Evolutionary conservation across 2,329 filamentous ascomycete genomes (phyloP), one percentile per base, ranked within the genome.

Genomic region (Colletotrichum falcatum): DNA sequence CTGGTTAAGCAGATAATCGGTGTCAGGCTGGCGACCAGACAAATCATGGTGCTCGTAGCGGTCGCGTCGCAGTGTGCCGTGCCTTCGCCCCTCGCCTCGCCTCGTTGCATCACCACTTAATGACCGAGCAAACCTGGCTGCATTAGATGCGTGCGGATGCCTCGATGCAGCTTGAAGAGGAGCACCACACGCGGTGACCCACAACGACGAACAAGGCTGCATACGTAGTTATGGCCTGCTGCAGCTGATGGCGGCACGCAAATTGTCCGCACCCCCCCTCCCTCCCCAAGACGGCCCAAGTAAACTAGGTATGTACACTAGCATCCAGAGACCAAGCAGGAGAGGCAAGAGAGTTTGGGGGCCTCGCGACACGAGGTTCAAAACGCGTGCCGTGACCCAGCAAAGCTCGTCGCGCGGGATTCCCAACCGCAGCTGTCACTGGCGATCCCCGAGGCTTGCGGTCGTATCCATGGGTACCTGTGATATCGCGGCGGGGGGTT

Each of bases 151-250:
- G 46, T 54, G 56, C 53, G 33, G 53, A 54, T 44, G 62, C 55
- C n/a, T 56, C 63, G 26, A 59, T 70, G 67, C 56, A 58, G 28
- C 60, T 48, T 39, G 60, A 44, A 49, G 54, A 62, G 63, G 54
- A 62, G 63, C 58, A 62, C 56, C 64, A 67, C 44, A 62, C 51
- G 58, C 37, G 39, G 46, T n/a, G 54, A 26, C 48, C 42, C 46
- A 56, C 53, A 35, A 33, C 58, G 20, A 35, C 44, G 63, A 60
- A 44, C 66, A 59, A 62, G 63, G 56, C 64, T 70, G 63, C 64
- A 67, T 53, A n/a, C n/a, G n/a, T n/a, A n/a, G n/a, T n/a, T n/a
- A 53, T 44, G 51, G 58, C 30, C 35, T 48, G 58, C 58, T 54
- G 58, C 63, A 66, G 51, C 51, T 59, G 61, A 59, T 51, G 53